Evolutionary conservation across 1,284 basidiomycete species (phyloP), one percentile per base, ranked within the genome.

Genomic region (Tylopilus microsporus): DNA sequence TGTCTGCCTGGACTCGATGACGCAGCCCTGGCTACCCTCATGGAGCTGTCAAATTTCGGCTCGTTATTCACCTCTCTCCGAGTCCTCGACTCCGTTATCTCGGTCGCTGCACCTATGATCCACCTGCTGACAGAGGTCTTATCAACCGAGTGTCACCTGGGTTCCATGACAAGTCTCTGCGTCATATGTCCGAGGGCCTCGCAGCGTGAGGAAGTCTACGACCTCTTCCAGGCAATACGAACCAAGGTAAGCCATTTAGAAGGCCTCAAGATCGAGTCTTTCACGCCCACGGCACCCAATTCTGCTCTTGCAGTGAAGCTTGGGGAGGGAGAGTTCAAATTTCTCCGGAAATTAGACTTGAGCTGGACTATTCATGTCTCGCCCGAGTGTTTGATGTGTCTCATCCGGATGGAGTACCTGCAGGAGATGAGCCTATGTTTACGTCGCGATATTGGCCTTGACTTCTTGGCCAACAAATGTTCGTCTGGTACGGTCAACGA

Each of bases 101-200:
- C 72, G 1, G 63, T 64, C 19, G 32, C 58, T 18, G 60, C 59
- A 19, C 52, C 66, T 1, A 61, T 65, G 55, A 57, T 72, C 54
- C 56, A 60, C 21, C n/a, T 71, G 3, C 51, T 70, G 49, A 59
- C 56, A 3, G 34, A 59, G 11, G 12, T 72, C 49, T 43, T 73
- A 21, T 69, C 62, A 3, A 64, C 66, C 11, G 58, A 65, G 37
- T 55, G 21, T 13, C 41, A 60, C 39, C 16, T 70, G 42, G 59
- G 56, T 16, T 66, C 60, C 13, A 52, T 73, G n/a, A 68, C 57
- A 11, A 62, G 53, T 37, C 55, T 70, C 3, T 60, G 59, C 21
- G 65, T 70, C 56, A 62, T 62, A 55, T 68, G 68, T 51, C 70
- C 70, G 11, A 68, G 62, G 55, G 68, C 66, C 11, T 62, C 61